These are phyloP conservation scores for Trichophyton schoenleinii DNA, from an alignment of 2,329 filamentous ascomycete species.

Conservation along the genomic window DNA sequence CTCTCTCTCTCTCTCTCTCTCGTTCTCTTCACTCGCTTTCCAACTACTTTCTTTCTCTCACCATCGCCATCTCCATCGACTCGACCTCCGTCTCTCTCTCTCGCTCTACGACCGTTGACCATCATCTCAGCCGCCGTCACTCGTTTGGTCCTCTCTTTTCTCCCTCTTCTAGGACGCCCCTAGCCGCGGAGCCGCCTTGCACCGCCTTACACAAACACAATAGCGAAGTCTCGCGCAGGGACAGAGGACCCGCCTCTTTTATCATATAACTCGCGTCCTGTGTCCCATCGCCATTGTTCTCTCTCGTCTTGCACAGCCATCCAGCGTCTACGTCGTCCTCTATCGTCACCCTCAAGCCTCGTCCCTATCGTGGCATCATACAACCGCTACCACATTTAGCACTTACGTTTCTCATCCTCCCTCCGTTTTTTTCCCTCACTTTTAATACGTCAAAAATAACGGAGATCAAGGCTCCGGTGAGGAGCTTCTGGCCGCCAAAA, in stretches of 20 bases:
- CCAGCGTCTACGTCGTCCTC: neutral
- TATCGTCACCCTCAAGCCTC: neutral
- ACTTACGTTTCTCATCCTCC: too few relatives aligned
- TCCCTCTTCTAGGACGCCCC: neutral
- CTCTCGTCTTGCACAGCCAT: neutral
- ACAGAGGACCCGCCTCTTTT: neutral
- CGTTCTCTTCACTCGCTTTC: neutral
- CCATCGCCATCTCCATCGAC: neutral
- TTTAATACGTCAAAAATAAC: neutral
- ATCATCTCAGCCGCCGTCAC: neutral
- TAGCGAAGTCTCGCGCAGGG: neutral
- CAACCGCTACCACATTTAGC: too few relatives aligned
- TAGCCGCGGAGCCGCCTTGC: conserved; percentile 1
- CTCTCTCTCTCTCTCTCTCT: neutral
- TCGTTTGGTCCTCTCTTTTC: neutral
- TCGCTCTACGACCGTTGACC: neutral
- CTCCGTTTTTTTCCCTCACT: neutral
- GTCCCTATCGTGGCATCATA: neutral
- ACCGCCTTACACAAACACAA: neutral
- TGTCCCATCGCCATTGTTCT: neutral
- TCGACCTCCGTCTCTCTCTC: neutral
- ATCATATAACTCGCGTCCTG: neutral
- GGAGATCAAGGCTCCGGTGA: conserved; percentile 22
- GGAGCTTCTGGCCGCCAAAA: conserved; percentile 37
- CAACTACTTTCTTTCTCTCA: neutral